Evolutionary conservation across 352 stramenopile species (phyloP), one percentile per base, ranked within the genome.

Genomic region (Globisporangium uncinulatum): DNA sequence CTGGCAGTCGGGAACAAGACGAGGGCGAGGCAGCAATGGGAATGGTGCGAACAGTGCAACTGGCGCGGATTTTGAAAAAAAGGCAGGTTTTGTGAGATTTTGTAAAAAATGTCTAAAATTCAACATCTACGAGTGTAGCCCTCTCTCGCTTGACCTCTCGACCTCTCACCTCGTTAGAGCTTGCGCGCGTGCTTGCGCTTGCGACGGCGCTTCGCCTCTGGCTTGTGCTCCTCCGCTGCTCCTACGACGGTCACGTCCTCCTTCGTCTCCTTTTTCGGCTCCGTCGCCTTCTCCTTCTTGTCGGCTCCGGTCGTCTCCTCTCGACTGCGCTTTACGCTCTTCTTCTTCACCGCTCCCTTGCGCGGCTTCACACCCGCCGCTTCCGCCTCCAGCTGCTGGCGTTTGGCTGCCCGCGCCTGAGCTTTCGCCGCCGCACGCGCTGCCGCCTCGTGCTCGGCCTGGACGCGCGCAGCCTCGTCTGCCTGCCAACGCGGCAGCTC

Each of bases 401-500:
- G 42, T 36, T 58, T 63, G 21, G 19, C 34, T 15, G 57, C 57
- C 1, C 57, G 49, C 32, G 51, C 57, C 34, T 63, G 46, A 6
- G 21, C 51, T 17, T 47, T 53, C 10, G 43, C 51, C 7, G 43
- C 51, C 10, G 45, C 52, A 15, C 47, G 47, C 20, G 44, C 57
- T 10, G 36, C 57, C 13, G 53, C 46, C 47, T 60, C 53, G 34
- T 49, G 47, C n/a, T 37, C 6, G 56, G 72, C 74, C 57, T 70
- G 69, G 19, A 37, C n/a, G 21, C 57, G 57, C 15, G 65, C 69
- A 15, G 67, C 74, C 37, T 87, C 69, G 31, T 71, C 66, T 36
- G 67, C 59, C 60, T 80, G 59, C 79, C 79, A 89, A 59, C 62
- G 55, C 1, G 76, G 62, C 2, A 89, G 61, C 57, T 84, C 65